Evolutionary conservation across 2,329 filamentous ascomycete species (phyloP).

Genomic region (Fusarium goolgardi): DNA sequence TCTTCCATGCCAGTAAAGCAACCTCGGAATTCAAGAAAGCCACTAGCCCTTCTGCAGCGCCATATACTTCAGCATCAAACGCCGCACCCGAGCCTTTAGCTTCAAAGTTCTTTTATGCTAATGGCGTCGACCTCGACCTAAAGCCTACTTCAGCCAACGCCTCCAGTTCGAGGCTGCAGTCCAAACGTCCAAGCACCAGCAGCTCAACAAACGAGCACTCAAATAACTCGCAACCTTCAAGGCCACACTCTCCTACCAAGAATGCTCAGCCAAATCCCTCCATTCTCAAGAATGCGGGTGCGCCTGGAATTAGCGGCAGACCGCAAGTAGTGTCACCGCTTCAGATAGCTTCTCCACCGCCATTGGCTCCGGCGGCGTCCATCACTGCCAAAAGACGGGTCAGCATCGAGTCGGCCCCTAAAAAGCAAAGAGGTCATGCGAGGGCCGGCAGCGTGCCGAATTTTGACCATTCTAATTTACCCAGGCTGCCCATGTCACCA

Average conservation of each 20-base stretch:
- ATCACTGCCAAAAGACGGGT: conserved; percentile 55
- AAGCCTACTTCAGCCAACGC: conserved; percentile 58
- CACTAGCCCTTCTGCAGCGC: conserved; percentile 47
- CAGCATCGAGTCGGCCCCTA: conserved; percentile 57
- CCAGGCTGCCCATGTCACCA: conserved; percentile 51
- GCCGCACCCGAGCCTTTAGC: conserved; percentile 55
- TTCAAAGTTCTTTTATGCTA: conserved; percentile 81
- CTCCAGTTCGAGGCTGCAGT: conserved; percentile 56
- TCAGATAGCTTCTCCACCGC: conserved; percentile 51
- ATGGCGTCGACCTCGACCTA: conserved; percentile 66
- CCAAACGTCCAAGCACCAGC: conserved; percentile 55
- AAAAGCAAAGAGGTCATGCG: conserved; percentile 53
- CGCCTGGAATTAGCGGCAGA: conserved; percentile 43
- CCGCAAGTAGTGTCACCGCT: conserved; percentile 53
- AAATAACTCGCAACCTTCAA: conserved; percentile 48
- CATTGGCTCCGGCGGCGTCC: conserved; percentile 49
- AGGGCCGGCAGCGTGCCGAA: conserved; percentile 56
- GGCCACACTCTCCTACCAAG: conserved; percentile 66
- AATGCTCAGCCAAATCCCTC: conserved; percentile 40
- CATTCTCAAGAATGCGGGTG: conserved; percentile 37
- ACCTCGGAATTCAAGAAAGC: conserved; percentile 55
- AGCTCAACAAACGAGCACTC: conserved; percentile 42
- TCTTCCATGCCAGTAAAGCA: conserved; percentile 68
- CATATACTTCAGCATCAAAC: conserved; percentile 52
- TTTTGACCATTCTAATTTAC: conserved; percentile 53